Evolutionary conservation across 495 filamentous ascomycete species (phyloP), one percentile per base, ranked within the genome.

Genomic region (Terfezia boudieri): DNA sequence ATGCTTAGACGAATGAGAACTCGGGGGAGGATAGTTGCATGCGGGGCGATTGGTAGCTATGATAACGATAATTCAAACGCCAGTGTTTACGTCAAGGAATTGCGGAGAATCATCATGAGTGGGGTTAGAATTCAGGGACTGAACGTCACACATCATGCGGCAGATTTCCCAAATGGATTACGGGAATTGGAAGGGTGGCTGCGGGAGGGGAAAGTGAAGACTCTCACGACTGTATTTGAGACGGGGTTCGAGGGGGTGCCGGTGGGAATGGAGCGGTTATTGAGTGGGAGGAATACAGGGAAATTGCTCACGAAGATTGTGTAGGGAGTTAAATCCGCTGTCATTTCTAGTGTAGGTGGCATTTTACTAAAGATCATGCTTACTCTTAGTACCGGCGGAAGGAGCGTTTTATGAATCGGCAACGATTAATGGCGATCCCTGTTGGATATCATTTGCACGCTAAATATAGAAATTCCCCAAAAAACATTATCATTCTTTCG

Each of bases 111-210:
- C 22, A 68, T 78, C 57, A 59, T 56, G 20, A 76, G 69, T 56
- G 62, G 73, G 36, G 53, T 76, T n/a, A 61, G 68, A 54, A 73
- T 82, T 59, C 69, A 74, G 56, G 81, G 82, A 0, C 81, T 86
- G 67, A 76, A 83, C 51, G 68, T 79, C 26, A 59, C 72, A 10
- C 80, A 84, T 64, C 73, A 67, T 58, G 53, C 58, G 9, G 57
- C 63, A 8, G 67, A 75, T 41, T 67, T 65, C 51, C 23, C 59
- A 8, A 63, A 64, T 38, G 71, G 76, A 3, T 61, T 61, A 14
- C 58, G 69, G 57, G 69, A 76, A 56, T 61, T 79, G 1, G 70
- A 70, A 37, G 66, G 71, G 57, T 77, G 71, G 70, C 61, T 76
- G 53, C 59, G 56, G 1, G 72, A 79, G 59, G 74, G 74, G 16